These are phyloP conservation scores for Trichomonas tenax DNA, from an alignment of 208 protist species.

Conservation along the genomic window DNA sequence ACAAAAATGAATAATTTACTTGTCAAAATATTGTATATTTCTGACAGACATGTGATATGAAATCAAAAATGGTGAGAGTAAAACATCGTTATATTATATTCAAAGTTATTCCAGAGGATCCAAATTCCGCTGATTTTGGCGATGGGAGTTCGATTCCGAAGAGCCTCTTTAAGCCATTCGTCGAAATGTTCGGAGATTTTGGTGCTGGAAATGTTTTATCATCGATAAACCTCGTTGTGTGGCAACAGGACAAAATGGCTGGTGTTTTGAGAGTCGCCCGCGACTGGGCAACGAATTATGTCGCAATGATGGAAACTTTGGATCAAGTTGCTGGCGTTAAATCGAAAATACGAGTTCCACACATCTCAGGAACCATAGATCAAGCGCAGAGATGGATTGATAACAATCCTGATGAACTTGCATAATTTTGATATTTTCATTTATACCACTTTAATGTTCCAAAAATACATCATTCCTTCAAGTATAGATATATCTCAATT, in stretches of 20 bases:
- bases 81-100: neutral
- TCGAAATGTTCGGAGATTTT: neutral
- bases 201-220: neutral
- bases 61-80: neutral
- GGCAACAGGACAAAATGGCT: neutral
- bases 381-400: neutral
- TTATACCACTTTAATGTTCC: too few relatives aligned
- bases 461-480: too few relatives aligned
- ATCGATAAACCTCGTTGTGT: neutral
- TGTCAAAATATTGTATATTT: too few relatives aligned
- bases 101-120: neutral
- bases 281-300: neutral
- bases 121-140: neutral
- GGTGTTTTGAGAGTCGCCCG: neutral
- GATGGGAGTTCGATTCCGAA: neutral
- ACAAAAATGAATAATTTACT: too few relatives aligned
- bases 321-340: neutral
- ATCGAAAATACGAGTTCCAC: neutral
- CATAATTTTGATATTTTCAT: neutral
- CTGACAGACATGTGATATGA: neutral
- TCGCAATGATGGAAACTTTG: neutral
- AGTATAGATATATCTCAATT: too few relatives aligned
- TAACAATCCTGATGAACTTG: neutral
- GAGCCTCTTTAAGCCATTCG: neutral
- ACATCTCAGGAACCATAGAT: neutral